phyloP scores from a whole-genome alignment of 176 grass and related monocot species.

The Urochloa ruziziensis region DNA sequence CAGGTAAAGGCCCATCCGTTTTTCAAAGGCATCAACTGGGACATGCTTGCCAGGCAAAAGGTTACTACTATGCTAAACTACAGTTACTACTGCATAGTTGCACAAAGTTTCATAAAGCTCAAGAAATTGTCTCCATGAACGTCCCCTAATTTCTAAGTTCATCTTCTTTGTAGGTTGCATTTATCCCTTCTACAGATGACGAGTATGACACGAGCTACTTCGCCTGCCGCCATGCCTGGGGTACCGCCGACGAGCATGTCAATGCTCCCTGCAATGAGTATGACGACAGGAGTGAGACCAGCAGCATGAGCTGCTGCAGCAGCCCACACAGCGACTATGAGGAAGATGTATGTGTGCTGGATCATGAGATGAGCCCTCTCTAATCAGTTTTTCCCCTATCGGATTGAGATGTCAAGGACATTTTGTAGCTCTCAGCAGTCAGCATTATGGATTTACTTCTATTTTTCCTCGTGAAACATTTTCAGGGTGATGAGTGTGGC shows the following conservation, averaged over 20 bases:
- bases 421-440: neutral
- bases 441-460: neutral
- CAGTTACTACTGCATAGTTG: neutral
- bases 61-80: slow-evolving; percentile 28
- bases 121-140: neutral
- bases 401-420: neutral
- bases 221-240: slow-evolving; percentile 76
- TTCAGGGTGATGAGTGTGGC: slow-evolving; percentile 84
- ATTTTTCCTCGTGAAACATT: neutral
- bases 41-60: slow-evolving; percentile 90
- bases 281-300: slow-evolving; percentile 65
- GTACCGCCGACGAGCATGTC: slow-evolving; percentile 40
- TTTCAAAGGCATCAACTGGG: slow-evolving; percentile 88
- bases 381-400: neutral
- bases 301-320: slow-evolving; percentile 82
- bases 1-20: slow-evolving; percentile 99
- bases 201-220: slow-evolving; percentile 98
- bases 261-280: slow-evolving; percentile 42
- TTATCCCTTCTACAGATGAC: slow-evolving; percentile 84
- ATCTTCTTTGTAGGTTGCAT: slow-evolving; percentile 52
- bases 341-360: slow-evolving; percentile 68
- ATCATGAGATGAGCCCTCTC: neutral
- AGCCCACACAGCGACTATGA: slow-evolving; percentile 65
- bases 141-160: neutral
- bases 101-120: neutral